These are phyloP conservation scores for Solanum etuberosum DNA, from an alignment of 257 asterid species.

Conservation along the genomic window DNA sequence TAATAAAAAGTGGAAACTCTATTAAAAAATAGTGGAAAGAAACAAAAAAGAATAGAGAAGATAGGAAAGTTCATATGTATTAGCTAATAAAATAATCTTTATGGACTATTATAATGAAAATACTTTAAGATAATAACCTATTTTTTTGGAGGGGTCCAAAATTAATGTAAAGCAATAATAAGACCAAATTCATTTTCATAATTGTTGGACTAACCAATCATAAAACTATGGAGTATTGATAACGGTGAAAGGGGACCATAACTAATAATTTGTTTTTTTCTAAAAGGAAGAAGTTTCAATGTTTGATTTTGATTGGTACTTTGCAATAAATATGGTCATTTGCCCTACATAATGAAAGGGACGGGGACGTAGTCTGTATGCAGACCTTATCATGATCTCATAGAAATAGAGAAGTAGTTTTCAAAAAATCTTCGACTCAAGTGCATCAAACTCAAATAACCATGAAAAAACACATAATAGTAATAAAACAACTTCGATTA, in stretches of 20 bases:
- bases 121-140: background rate
- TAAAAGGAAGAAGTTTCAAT: background rate
- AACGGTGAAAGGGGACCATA: background rate
- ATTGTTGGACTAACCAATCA: background rate
- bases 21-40: background rate
- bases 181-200: background rate
- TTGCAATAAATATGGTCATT: background rate
- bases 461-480: too few species aligned
- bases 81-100: background rate
- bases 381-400: fast-evolving
- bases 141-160: background rate
- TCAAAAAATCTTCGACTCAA: fast-evolving
- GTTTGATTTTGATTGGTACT: background rate
- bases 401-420: fast-evolving
- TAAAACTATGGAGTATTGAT: background rate
- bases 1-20: too few species aligned
- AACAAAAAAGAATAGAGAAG: background rate
- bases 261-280: background rate
- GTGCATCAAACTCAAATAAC: background rate
- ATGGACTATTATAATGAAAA: background rate
- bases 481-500: too few species aligned
- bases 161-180: background rate
- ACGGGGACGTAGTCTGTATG: too few species aligned
- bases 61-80: background rate
- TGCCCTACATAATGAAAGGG: background rate